Base-by-base conservation (phyloP, 1,284 basidiomycete genomes). In the Puccinia triticina region DNA sequence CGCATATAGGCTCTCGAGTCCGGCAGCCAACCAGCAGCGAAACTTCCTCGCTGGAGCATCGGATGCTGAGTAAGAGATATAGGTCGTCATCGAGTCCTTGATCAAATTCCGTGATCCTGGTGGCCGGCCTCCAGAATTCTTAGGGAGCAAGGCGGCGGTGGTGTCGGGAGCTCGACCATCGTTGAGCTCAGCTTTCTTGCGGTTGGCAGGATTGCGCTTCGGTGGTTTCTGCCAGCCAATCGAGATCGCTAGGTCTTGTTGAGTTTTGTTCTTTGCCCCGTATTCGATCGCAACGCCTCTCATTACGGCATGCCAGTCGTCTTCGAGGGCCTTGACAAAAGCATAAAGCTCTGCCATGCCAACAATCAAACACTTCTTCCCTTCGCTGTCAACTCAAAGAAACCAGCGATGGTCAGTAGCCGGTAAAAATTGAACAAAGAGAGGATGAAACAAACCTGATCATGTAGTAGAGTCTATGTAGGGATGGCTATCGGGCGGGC, bases 401-500 rank as follows among this genome's bases (percentile, higher is more conserved):
- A 67, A 26, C 10, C 23, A 37, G 29, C 16, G 40, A 18, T 40
- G 64, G 34, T 37, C 2, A 8, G 11, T 37, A 40, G 7, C 21
- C 5, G 7, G 23, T 11, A 67, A 4, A 40, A 67, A 29, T 3
- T 11, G 7, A 29, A 40, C 34, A 67, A 67, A 11, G 2, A 40
- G 21, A 11, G 3, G 10, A 26, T 59, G 7, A 10, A 21, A 59
- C 29, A n/a, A 5, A 67, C 64, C 64, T 67, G 2, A 67, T 67
- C 64, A 67, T 46, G 40, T 67, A 67, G 26, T 67, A 67, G 14
- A 67, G 34, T 18, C 64, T 8, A 40, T 67, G 64, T 34, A 74
- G 53, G 46, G 23, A 50, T 74, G n/a, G 72, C 21, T 37, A 32
- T n/a, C 72, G 11, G 72, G 50, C 11, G 55, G 72, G 50, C 21